Evolutionary conservation across 371 early-diverging fungal genomes (phyloP), one percentile per base, ranked within the genome.

Genomic region (Rhizomucor pusillus): DNA sequence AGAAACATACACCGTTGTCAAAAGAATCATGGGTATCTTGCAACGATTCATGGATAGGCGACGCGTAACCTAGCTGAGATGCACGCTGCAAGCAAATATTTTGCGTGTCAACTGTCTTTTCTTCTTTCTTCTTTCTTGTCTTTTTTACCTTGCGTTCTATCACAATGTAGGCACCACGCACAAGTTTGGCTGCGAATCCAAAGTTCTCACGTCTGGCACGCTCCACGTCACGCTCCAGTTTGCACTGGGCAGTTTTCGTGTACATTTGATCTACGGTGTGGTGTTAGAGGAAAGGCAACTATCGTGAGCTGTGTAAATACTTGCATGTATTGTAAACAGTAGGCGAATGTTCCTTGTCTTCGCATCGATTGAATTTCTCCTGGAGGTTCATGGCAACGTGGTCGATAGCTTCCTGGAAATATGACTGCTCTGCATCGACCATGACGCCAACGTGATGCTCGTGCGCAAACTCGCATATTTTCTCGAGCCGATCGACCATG

Each of bases 341-440:
- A 4, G 91, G 89, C 11, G 66, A 59, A 24, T 64, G 64, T 0
- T 63, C 60, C 34, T 63, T 57, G 9, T 66, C 69, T 29, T 74
- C 60, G 68, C 58, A 59, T 11, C 47, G 54, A 39, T 95, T 95
- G 69, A 78, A 92, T 53, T 80, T 71, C 46, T 73, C 64, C 68
- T 81, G 80, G 46, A 93, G 63, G 18, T 78, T 75, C 25, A 91
- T 59, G 11, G 91, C 88, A 4, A 94, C 81, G 52, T 86, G 85
- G 70, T 94, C 94, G 70, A 98, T 93, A 20, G 92, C 91, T 5
- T 90, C 85, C 73, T 96, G 96, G 81, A 95, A 95, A 70, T 93
- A 91, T 24, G 87, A 80, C 70, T 94, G 95, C 65, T 97, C 98
- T 45, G 98, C 98, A 67, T 97, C 98, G 18, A 95, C 77, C 88